Conservation (phyloP, 148 eudicot genomes). For the Euryodendron excelsum region DNA sequence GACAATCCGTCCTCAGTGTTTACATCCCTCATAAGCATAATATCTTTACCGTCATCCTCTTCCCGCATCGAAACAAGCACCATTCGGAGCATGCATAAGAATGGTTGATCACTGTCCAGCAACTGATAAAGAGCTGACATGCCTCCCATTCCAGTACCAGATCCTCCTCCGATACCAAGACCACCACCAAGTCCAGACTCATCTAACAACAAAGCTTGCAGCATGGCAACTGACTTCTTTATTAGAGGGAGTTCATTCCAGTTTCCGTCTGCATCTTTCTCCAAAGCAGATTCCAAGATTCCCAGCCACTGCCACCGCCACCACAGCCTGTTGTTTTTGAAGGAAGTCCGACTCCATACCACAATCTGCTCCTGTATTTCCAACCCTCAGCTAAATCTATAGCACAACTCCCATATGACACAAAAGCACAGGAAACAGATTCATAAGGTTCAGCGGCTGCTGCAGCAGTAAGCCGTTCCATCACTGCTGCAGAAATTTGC, state of each 20-base stretch:
- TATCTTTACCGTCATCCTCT: slow-evolving; percentile 84
- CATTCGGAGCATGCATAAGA: slow-evolving; percentile 98
- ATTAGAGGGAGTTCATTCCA: slow-evolving; percentile 94
- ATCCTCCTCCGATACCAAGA: slow-evolving; percentile 97
- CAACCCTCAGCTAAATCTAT: slow-evolving; percentile 88
- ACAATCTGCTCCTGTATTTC: slow-evolving; percentile 87
- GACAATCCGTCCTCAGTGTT: slow-evolving; percentile 44
- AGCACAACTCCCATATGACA: slow-evolving; percentile 89
- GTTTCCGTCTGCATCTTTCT: slow-evolving; percentile 73
- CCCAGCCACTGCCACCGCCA: slow-evolving; percentile 99
- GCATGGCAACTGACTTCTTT: slow-evolving; percentile 85
- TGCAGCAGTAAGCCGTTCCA: slow-evolving; percentile 93
- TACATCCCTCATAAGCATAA: slow-evolving; percentile 55
- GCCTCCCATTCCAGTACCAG: slow-evolving; percentile 99
- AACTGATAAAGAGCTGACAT: slow-evolving; percentile 92
- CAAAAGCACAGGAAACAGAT: slow-evolving; percentile 94
- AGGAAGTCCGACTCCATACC: slow-evolving; percentile 90
- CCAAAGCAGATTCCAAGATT: slow-evolving; percentile 79
- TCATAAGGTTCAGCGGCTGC: slow-evolving; percentile 98
- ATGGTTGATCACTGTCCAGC: slow-evolving; percentile 98
- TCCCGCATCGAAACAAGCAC: slow-evolving; percentile 92
- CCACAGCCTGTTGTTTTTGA: slow-evolving; percentile 50
- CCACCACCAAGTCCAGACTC: slow-evolving; percentile 99
- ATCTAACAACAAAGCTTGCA: slow-evolving; percentile 90
- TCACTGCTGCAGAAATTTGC: slow-evolving; percentile 68